Conservation (phyloP, 2,329 filamentous ascomycete species). For the Nigrospora sphaerica region DNA sequence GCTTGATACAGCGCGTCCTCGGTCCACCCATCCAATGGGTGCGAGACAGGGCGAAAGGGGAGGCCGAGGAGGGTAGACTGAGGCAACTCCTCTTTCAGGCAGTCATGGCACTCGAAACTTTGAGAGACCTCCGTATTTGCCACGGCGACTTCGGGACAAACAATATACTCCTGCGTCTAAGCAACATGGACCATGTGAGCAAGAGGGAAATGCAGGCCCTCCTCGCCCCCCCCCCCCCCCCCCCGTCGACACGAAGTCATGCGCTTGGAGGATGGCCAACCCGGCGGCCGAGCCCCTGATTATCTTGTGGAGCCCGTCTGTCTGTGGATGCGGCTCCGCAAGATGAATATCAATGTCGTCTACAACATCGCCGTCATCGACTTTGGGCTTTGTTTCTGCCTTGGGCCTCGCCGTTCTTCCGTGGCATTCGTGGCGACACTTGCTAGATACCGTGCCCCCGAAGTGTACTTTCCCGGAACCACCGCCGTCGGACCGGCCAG, state of each 20-base stretch:
- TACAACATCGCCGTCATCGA: background rate
- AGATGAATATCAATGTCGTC: no score
- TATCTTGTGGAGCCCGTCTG: background rate
- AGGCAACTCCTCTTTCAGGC: background rate
- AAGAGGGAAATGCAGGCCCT: background rate
- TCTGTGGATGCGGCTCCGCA: background rate
- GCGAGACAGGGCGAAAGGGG: background rate
- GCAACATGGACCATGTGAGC: background rate
- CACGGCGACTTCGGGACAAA: constrained; percentile 2
- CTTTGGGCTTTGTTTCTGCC: background rate
- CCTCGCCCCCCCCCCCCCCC: background rate
- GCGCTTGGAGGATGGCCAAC: background rate
- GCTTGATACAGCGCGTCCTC: constrained; percentile 1
- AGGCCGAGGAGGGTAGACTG: background rate
- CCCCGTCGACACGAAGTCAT: background rate
- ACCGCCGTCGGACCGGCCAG: background rate
- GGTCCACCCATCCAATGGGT: background rate
- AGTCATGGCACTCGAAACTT: background rate
- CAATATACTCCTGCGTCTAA: constrained; percentile 2
- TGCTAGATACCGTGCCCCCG: no score
- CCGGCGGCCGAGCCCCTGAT: background rate
- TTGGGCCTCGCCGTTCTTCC: no score
- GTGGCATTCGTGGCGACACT: no score
- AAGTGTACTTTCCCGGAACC: no score
- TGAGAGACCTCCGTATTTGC: background rate